Evolutionary conservation across 208 protist genomes (phyloP).

Genomic region (Tritrichomonas foetus): DNA sequence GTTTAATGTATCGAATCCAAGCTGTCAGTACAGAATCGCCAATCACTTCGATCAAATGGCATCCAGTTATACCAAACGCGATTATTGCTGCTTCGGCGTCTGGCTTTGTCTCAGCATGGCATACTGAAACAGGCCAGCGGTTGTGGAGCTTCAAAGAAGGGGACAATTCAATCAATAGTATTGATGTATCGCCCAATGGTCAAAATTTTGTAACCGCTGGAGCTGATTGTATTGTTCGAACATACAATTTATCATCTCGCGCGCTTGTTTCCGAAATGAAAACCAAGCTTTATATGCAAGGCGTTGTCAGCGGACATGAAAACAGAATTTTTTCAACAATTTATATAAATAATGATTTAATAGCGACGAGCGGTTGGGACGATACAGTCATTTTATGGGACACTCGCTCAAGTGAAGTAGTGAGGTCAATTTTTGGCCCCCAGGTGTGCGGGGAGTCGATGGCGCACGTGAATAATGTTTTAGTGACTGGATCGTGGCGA

Average conservation of each 20-base stretch:
- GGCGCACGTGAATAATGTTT: not conserved
- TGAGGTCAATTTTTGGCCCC: not conserved
- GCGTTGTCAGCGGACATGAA: not conserved
- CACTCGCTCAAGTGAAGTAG: not conserved
- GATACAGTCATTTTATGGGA: slow-evolving; percentile 21
- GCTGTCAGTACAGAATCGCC: not conserved
- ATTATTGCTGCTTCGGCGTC: not conserved
- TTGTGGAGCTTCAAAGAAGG: not conserved
- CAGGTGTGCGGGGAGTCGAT: not conserved
- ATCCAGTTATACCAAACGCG: not conserved
- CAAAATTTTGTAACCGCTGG: not conserved
- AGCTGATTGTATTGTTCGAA: not conserved
- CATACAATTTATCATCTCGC: not conserved
- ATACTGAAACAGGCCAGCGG: not conserved
- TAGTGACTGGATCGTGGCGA: not conserved
- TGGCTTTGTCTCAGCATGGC: not conserved
- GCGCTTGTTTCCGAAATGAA: not conserved
- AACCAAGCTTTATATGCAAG: not conserved
- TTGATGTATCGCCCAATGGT: not conserved
- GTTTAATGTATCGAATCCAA: slow-evolving; percentile 29
- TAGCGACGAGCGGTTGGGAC: not conserved
- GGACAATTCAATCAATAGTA: not conserved
- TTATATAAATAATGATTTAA: not conserved
- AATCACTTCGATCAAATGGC: slow-evolving; percentile 36
- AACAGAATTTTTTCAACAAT: not conserved